These are phyloP conservation scores for Endoconidiophora polonica DNA, from an alignment of 2,329 filamentous ascomycete genomes.

Conservation along the genomic window DNA sequence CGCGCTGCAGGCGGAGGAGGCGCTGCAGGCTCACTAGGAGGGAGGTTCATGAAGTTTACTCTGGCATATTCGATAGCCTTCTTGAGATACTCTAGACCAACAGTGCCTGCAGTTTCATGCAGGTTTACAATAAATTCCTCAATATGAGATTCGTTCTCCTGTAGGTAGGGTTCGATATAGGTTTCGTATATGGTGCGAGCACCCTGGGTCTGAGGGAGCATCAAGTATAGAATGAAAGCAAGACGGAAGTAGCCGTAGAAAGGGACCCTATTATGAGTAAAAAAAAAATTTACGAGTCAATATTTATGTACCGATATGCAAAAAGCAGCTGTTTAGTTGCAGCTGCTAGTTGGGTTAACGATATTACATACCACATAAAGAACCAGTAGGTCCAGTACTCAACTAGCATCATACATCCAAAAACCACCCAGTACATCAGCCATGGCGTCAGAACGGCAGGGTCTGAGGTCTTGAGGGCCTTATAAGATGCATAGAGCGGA, in stretches of 20 bases:
- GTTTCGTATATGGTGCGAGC: constrained; percentile 71
- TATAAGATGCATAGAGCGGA: constrained; percentile 93
- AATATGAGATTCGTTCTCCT: constrained; percentile 73
- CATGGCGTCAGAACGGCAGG: constrained; percentile 84
- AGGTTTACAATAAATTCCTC: constrained; percentile 73
- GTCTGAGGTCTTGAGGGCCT: constrained; percentile 84
- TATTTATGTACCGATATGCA: not conserved
- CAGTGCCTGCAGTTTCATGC: constrained; percentile 61
- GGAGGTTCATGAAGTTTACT: constrained; percentile 63
- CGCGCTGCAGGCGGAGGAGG: constrained; percentile 25
- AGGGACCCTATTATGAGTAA: constrained; percentile 44
- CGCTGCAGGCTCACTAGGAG: constrained; percentile 31
- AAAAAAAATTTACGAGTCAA: not conserved
- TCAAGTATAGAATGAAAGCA: constrained; percentile 77
- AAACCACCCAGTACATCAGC: constrained; percentile 98
- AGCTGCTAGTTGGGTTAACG: not conserved
- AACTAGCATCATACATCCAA: constrained; percentile 62
- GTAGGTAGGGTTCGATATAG: constrained; percentile 75
- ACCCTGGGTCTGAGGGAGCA: constrained; percentile 94
- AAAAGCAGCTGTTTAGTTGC: not conserved
- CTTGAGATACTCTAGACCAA: constrained; percentile 62
- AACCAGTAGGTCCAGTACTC: constrained; percentile 84
- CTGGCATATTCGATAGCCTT: constrained; percentile 54
- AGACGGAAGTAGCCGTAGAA: constrained; percentile 90
- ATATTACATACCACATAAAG: constrained; percentile 48